phyloP scores from a whole-genome alignment of 805 yeast genomes.

The Babjeviella inositovora region DNA sequence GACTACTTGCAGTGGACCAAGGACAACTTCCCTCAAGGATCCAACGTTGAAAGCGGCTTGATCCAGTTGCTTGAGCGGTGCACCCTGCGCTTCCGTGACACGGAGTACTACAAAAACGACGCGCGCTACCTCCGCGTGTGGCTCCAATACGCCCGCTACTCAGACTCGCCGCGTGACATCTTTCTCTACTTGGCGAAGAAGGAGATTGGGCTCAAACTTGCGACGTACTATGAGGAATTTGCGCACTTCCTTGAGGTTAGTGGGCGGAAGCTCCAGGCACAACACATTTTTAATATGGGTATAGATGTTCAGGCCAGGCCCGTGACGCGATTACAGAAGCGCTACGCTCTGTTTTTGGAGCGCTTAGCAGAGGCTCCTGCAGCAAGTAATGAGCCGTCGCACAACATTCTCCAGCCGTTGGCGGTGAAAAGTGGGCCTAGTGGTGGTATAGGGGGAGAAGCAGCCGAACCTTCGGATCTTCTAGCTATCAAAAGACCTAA shows the following conservation, averaged over 20 bases:
- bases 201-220: conserved; percentile 50
- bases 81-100: conserved; percentile 51
- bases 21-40: conserved; percentile 39
- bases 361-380: conserved; percentile 13
- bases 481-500: conserved; percentile 13
- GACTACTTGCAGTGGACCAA: conserved; percentile 66
- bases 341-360: conserved; percentile 24
- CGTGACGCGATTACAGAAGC: conserved; percentile 18
- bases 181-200: conserved; percentile 58
- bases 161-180: conserved; percentile 56
- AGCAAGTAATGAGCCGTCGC: conserved; percentile 12
- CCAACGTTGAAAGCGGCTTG: conserved; percentile 47
- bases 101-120: conserved; percentile 60
- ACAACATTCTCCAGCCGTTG: conserved; percentile 12
- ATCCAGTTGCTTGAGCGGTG: conserved; percentile 53
- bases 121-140: conserved; percentile 68
- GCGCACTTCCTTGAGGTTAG: conserved; percentile 42
- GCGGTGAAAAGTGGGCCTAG: conserved; percentile 18
- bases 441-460: conserved; percentile 4
- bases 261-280: conserved; percentile 35
- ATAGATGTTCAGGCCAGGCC: conserved; percentile 55
- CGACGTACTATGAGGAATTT: conserved; percentile 68
- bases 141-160: conserved; percentile 58
- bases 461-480: conserved; percentile 6
- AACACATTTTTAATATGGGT: conserved; percentile 41